Evolutionary conservation across 177 flowering plant genomes (phyloP).

Genomic region (Vitis hybrid): DNA sequence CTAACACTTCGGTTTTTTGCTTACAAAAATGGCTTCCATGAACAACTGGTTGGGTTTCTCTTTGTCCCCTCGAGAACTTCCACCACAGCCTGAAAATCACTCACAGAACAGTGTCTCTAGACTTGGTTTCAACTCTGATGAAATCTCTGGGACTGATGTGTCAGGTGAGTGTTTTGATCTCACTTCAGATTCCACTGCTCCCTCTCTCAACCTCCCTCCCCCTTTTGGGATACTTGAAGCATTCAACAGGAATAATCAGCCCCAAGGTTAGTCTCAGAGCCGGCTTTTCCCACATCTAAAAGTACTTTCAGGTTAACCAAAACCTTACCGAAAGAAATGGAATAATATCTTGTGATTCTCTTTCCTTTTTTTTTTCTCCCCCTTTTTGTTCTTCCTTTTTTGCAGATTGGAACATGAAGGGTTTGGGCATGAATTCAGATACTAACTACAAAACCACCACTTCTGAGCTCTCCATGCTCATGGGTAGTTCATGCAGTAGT

Average conservation of each 20-base stretch:
- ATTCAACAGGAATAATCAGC: conserved; percentile 42
- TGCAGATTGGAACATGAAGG: conserved; percentile 72
- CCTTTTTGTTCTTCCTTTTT: not conserved
- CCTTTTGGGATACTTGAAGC: conserved; percentile 60
- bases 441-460: conserved; percentile 33
- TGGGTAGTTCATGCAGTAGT: conserved; percentile 42
- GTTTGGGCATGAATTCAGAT: conserved; percentile 21
- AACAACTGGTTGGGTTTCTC: conserved; percentile 94
- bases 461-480: conserved; percentile 37
- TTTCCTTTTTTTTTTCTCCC: not conserved
- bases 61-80: conserved; percentile 63
- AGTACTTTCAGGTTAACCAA: not conserved
- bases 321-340: not conserved
- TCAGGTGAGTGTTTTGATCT: conserved; percentile 55
- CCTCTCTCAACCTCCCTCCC: conserved; percentile 39
- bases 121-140: conserved; percentile 39
- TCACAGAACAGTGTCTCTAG: conserved; percentile 28
- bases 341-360: not conserved
- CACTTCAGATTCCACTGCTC: conserved; percentile 41
- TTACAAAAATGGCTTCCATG: conserved; percentile 47
- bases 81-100: conserved; percentile 27
- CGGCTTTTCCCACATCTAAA: too few species aligned
- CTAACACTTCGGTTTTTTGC: not conserved
- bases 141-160: conserved; percentile 33
- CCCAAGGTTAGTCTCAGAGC: conserved; percentile 41